Evolutionary conservation across 768 basidiomycete species (phyloP).

Genomic region (Neoboletus magnificus): DNA sequence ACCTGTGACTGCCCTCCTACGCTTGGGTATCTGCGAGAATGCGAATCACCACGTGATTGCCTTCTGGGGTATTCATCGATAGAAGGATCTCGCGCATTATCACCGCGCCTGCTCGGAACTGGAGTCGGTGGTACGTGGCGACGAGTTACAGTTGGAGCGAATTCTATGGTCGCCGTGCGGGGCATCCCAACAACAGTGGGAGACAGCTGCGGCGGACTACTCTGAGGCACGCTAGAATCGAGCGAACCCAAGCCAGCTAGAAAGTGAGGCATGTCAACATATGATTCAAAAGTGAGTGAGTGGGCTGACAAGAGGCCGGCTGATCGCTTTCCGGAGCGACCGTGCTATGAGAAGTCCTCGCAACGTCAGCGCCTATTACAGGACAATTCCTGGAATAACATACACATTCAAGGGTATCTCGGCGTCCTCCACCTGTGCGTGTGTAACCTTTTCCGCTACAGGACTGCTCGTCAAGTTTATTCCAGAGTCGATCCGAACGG

Average conservation of each 20-base stretch:
- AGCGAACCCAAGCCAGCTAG: slow-evolving; percentile 9
- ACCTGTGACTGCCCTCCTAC: slow-evolving; percentile 9
- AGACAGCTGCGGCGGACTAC: slow-evolving; percentile 2
- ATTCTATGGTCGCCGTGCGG: slow-evolving; percentile 51
- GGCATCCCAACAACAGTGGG: slow-evolving; percentile 23
- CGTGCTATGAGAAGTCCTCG: slow-evolving; percentile 36
- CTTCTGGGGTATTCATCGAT: slow-evolving; percentile 7
- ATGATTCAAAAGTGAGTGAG: neutral
- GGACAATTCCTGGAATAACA: neutral
- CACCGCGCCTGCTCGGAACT: slow-evolving; percentile 28
- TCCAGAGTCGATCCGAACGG: neutral
- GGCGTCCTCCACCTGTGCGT: neutral
- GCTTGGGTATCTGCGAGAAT: slow-evolving; percentile 15
- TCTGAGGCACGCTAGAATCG: slow-evolving; percentile 1
- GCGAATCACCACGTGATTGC: slow-evolving; percentile 3
- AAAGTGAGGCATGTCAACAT: neutral
- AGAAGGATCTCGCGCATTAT: neutral
- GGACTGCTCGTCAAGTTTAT: neutral
- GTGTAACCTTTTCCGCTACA: neutral
- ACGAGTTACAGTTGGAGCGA: slow-evolving; percentile 38
- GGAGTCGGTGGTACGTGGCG: slow-evolving; percentile 23
- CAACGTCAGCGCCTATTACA: neutral
- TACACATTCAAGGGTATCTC: slow-evolving; percentile 6
- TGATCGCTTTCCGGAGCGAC: slow-evolving; percentile 13
- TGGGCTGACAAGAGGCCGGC: slow-evolving; percentile 9